Evolutionary conservation across 2,329 filamentous ascomycete species (phyloP).

Genomic region (Aspergillus pseudoterreus): DNA sequence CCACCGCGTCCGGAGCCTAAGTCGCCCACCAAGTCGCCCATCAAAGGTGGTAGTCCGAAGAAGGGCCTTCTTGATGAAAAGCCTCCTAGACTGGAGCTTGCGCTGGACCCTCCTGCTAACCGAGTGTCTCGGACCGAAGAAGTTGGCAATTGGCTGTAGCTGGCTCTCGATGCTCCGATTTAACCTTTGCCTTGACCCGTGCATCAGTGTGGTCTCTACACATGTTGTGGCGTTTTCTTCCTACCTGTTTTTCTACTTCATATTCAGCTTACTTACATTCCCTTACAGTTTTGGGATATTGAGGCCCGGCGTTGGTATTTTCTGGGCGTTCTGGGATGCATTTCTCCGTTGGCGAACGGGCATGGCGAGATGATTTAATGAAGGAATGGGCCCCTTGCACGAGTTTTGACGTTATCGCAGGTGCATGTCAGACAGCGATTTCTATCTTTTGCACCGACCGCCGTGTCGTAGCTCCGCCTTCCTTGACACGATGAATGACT

Average conservation of each 20-base stretch:
- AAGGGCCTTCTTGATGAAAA: slow-evolving; percentile 48
- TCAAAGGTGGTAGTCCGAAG: slow-evolving; percentile 42
- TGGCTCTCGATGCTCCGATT: not conserved
- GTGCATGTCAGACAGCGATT: slow-evolving; percentile 11
- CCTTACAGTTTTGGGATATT: slow-evolving; percentile 5
- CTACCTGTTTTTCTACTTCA: slow-evolving; percentile 11
- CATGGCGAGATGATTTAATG: slow-evolving; percentile 24
- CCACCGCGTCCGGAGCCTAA: slow-evolving; percentile 38
- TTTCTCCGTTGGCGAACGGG: slow-evolving; percentile 13
- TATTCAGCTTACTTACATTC: slow-evolving; percentile 1
- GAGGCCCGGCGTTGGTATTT: slow-evolving; percentile 19
- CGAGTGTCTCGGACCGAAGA: slow-evolving; percentile 24
- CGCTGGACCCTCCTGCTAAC: slow-evolving; percentile 29
- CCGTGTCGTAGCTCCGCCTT: slow-evolving; percentile 10
- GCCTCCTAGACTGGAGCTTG: slow-evolving; percentile 57
- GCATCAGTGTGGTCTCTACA: not conserved
- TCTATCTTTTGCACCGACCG: slow-evolving; percentile 10
- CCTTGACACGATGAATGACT: slow-evolving; percentile 13
- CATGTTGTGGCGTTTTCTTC: slow-evolving; percentile 3
- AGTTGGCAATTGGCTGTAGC: slow-evolving; percentile 35
- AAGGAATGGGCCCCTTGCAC: slow-evolving; percentile 19
- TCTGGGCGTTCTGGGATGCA: slow-evolving; percentile 20
- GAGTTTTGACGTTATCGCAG: slow-evolving; percentile 11
- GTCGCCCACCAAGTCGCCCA: slow-evolving; percentile 45
- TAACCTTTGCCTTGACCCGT: not conserved